phyloP scores from a whole-genome alignment of 306 rosid genomes.

The Fragaria vesca region DNA sequence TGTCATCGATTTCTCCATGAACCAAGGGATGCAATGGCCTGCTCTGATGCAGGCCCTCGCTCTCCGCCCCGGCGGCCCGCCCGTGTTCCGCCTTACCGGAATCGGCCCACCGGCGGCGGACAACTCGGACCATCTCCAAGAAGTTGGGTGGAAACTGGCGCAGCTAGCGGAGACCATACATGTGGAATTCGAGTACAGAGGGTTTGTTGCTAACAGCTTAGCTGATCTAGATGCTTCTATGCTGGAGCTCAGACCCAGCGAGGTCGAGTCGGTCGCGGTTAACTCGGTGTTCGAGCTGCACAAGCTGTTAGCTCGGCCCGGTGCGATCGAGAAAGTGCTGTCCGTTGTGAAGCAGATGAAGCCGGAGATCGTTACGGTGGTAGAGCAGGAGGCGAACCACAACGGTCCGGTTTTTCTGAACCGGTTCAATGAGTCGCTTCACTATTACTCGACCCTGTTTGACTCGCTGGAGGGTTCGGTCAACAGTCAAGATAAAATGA shows the following conservation, averaged over 20 bases:
- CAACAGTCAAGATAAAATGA: slow-evolving; percentile 51
- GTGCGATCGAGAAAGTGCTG: slow-evolving; percentile 77
- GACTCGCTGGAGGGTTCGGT: slow-evolving; percentile 87
- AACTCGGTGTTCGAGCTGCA: slow-evolving; percentile 91
- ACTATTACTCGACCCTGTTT: slow-evolving; percentile 87
- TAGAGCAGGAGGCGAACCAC: slow-evolving; percentile 86
- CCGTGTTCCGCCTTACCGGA: slow-evolving; percentile 77
- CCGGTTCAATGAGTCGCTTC: slow-evolving; percentile 89
- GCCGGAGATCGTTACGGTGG: slow-evolving; percentile 83
- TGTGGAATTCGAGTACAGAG: slow-evolving; percentile 76
- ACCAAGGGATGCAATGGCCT: slow-evolving; percentile 99
- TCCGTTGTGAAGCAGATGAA: slow-evolving; percentile 62
- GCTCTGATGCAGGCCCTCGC: slow-evolving; percentile 91
- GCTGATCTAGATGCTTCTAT: slow-evolving; percentile 89
- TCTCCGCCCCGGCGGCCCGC: slow-evolving; percentile 78
- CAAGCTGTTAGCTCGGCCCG: slow-evolving; percentile 67
- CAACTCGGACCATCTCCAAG: slow-evolving; percentile 78
- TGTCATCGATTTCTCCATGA: slow-evolving; percentile 85
- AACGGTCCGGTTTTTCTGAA: slow-evolving; percentile 63
- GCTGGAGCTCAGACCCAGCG: slow-evolving; percentile 72
- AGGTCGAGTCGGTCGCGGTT: slow-evolving; percentile 73
- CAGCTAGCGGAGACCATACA: slow-evolving; percentile 68
- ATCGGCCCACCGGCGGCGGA: slow-evolving; percentile 87
- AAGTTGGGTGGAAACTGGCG: slow-evolving; percentile 94
- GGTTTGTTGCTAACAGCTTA: slow-evolving; percentile 75